These are phyloP conservation scores for Monilinia polystroma DNA, from an alignment of 2,329 filamentous ascomycete species.

Conservation along the genomic window DNA sequence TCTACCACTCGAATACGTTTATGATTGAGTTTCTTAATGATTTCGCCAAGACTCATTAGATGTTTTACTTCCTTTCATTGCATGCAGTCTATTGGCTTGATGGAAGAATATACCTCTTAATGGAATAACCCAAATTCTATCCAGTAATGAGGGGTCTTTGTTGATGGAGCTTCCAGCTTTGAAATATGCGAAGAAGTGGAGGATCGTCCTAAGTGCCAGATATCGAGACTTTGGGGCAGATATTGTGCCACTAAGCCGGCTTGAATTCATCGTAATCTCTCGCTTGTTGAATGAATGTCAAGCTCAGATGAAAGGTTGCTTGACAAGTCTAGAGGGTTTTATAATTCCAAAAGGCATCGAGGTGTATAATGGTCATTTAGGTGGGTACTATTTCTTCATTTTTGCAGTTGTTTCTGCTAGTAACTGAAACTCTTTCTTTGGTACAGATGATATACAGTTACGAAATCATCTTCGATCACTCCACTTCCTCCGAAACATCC, in stretches of 20 bases:
- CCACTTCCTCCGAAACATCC: not conserved
- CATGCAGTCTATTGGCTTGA: not conserved
- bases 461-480: not conserved
- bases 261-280: not conserved
- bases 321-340: not conserved
- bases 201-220: not conserved
- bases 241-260: not conserved
- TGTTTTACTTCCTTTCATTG: not conserved
- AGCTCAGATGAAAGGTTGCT: no score
- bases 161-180: not conserved
- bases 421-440: not conserved
- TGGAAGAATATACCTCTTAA: not conserved
- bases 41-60: not conserved
- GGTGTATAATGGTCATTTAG: no score
- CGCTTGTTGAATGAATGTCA: not conserved
- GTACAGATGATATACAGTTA: not conserved
- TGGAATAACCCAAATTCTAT: no score
- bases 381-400: not conserved
- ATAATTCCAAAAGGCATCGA: not conserved
- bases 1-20: not conserved
- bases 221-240: not conserved
- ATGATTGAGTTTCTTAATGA: not conserved
- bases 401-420: not conserved
- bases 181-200: not conserved
- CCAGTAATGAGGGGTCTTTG: no score